A percentile compares a stretch with the other conserved stretches of the same genome.
Evolutionary conservation across 768 basidiomycete species (phyloP).

Genomic region (Suillus spraguei): DNA sequence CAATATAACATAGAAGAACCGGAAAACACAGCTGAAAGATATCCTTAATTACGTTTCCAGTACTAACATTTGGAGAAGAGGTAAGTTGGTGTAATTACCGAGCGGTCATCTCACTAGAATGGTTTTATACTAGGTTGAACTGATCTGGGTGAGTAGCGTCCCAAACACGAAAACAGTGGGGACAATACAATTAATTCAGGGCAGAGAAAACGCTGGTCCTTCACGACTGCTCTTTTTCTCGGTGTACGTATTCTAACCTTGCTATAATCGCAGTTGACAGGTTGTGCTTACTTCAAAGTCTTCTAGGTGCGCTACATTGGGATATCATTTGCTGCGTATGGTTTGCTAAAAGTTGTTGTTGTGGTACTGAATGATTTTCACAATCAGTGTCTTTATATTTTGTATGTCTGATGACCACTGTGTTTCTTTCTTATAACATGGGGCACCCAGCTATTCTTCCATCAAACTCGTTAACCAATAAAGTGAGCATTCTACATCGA

Average conservation of each 20-base stretch:
- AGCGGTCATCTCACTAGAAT: no score
- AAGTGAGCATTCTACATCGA: neutral
- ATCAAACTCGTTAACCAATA: neutral
- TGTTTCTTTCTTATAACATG: neutral
- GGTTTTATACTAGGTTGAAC: no score
- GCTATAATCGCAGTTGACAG: neutral
- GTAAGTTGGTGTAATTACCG: no score
- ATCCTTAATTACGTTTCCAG: no score
- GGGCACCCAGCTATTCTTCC: neutral
- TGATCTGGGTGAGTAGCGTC: neutral
- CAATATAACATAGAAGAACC: no score
- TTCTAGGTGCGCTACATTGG: slow-evolving; percentile 3
- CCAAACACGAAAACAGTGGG: neutral
- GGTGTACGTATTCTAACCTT: neutral
- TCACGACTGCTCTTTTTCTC: neutral
- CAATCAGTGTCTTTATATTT: neutral
- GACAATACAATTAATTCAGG: neutral
- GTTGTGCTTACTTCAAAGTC: neutral
- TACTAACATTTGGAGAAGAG: no score
- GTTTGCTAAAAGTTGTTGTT: neutral
- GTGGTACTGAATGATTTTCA: neutral
- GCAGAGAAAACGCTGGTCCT: neutral
- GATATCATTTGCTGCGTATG: neutral
- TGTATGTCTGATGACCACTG: neutral
- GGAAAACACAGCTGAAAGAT: no score